A percentile compares a stretch with the other conserved stretches of the same genome.
phyloP scores from a whole-genome alignment of 495 filamentous ascomycete species.

The Neurospora sp. region DNA sequence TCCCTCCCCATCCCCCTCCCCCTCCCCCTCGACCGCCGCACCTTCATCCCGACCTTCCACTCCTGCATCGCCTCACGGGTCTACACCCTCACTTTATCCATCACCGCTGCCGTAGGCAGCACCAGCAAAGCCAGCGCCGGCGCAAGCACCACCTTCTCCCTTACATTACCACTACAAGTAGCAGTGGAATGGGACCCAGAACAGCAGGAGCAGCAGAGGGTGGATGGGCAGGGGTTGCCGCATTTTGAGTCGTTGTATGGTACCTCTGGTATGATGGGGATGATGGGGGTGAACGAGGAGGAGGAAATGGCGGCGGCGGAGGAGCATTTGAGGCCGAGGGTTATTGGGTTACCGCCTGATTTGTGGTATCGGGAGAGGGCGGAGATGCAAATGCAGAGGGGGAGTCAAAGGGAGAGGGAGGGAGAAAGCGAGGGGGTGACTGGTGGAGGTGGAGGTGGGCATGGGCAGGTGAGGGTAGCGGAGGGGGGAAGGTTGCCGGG shows the following conservation, averaged over 20 bases:
- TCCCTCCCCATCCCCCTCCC: constrained; percentile 62
- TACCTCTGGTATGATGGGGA: neutral
- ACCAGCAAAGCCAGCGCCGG: constrained; percentile 20
- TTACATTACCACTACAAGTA: constrained; percentile 77
- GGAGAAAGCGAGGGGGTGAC: neutral
- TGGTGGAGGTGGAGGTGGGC: neutral
- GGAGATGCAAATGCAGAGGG: neutral
- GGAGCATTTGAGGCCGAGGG: constrained; percentile 37
- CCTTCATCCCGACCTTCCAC: constrained; percentile 82
- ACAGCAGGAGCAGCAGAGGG: constrained; percentile 3
- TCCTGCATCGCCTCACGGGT: constrained; percentile 71
- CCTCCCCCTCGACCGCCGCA: constrained; percentile 53
- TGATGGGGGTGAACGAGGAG: neutral
- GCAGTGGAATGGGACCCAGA: constrained; percentile 26
- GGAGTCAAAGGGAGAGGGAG: neutral
- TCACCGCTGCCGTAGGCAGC: constrained; percentile 41
- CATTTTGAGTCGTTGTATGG: constrained; percentile 21
- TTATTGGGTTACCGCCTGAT: constrained; percentile 24
- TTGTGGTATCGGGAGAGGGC: constrained; percentile 7
- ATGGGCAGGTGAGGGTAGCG: neutral
- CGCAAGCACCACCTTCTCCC: constrained; percentile 44
- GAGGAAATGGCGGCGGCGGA: constrained; percentile 31
- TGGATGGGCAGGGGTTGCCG: constrained; percentile 16
- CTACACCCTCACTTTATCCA: constrained; percentile 62
- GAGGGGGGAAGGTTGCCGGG: constrained; percentile 21